phyloP scores from a whole-genome alignment of 768 basidiomycete genomes.

The Vishniacozyma victoriae region DNA sequence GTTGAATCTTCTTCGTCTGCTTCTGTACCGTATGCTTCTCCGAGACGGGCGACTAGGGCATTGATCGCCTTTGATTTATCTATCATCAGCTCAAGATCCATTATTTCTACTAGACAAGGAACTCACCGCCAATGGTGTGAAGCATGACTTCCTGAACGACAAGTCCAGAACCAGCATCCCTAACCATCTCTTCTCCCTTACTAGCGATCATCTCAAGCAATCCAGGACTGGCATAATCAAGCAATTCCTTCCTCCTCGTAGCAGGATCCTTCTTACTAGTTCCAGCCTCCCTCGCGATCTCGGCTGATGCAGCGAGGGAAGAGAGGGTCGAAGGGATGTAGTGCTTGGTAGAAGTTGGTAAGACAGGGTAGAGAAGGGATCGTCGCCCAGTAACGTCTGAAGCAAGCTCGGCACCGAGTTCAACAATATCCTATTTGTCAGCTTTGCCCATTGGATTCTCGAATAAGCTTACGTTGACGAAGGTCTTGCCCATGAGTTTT shows the following conservation, averaged over 20 bases:
- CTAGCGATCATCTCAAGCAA: constrained; percentile 66
- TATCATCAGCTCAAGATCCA: constrained; percentile 37
- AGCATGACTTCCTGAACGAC: constrained; percentile 77
- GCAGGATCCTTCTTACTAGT: constrained; percentile 78
- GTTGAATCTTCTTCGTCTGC: constrained; percentile 39
- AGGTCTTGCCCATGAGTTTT: constrained; percentile 73
- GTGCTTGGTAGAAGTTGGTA: constrained; percentile 75
- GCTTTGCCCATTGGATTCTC: not conserved
- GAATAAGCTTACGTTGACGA: constrained; percentile 53
- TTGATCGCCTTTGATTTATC: constrained; percentile 65
- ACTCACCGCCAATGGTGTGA: constrained; percentile 73
- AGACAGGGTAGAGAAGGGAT: constrained; percentile 71
- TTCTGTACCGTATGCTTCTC: constrained; percentile 55
- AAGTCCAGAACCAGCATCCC: constrained; percentile 74
- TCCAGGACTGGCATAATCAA: constrained; percentile 65
- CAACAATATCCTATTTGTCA: constrained; percentile 55
- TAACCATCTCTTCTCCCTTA: constrained; percentile 58
- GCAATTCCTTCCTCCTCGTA: constrained; percentile 63
- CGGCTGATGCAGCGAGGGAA: constrained; percentile 61
- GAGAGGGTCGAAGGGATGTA: constrained; percentile 77
- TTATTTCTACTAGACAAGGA: not conserved
- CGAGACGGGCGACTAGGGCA: constrained; percentile 59
- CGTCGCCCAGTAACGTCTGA: constrained; percentile 67
- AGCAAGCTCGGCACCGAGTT: constrained; percentile 54
- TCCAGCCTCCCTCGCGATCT: constrained; percentile 51